Evolutionary conservation across 768 basidiomycete genomes (phyloP).

Genomic region (Suillus weaverae): DNA sequence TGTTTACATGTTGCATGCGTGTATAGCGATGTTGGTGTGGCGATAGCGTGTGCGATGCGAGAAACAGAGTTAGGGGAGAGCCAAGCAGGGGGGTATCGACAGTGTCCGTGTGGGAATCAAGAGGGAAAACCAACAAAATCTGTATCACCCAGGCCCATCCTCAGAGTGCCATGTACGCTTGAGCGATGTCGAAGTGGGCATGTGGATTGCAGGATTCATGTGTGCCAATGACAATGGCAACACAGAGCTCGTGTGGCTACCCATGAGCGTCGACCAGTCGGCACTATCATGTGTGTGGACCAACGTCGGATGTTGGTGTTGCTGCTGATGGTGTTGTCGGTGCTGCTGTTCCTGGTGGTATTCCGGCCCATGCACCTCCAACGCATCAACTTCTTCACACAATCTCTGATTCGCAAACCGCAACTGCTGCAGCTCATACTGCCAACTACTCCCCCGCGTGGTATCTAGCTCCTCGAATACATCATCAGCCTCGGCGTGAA

Average conservation of each 20-base stretch:
- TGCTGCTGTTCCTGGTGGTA: neutral
- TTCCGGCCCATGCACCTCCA: conserved; percentile 31
- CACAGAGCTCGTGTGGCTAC: conserved; percentile 13
- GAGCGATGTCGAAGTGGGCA: conserved; percentile 17
- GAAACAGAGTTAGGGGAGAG: neutral
- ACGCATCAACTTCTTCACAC: conserved; percentile 51
- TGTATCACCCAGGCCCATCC: conserved; percentile 10
- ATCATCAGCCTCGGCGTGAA: conserved; percentile 33
- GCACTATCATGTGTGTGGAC: conserved; percentile 1
- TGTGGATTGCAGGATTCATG: conserved; percentile 13
- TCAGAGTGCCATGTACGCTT: conserved; percentile 30
- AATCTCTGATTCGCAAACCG: conserved; percentile 68
- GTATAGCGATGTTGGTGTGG: neutral
- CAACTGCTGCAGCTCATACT: conserved; percentile 88
- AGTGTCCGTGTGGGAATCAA: conserved; percentile 3
- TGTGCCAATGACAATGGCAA: conserved; percentile 31
- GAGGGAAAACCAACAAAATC: neutral
- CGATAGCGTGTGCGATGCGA: conserved; percentile 1
- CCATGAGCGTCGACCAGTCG: neutral
- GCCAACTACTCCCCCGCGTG: conserved; percentile 78
- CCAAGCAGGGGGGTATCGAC: neutral
- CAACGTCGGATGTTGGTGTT: conserved; percentile 12
- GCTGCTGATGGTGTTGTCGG: neutral
- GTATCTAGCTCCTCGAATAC: conserved; percentile 76
- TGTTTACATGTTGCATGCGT: conserved; percentile 3